A percentile compares a stretch with the other conserved stretches of the same genome.
phyloP scores from a whole-genome alignment of 2,329 filamentous ascomycete species.

The Waltergamsia citrina region DNA sequence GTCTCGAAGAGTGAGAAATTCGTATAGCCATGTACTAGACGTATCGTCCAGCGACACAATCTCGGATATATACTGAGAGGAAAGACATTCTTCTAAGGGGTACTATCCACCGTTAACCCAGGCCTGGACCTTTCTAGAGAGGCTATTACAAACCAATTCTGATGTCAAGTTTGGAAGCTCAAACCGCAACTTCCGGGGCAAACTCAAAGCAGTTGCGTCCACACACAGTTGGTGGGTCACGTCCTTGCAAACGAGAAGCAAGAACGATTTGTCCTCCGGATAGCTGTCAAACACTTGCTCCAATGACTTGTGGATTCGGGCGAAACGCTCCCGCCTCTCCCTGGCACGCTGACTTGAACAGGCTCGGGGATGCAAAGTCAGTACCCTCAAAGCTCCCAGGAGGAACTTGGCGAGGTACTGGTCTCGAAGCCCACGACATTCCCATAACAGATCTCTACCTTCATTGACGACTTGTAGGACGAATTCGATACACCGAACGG shows the following conservation, averaged over 20 bases:
- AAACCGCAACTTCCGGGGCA: conserved; percentile 20
- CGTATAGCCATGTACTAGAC: conserved; percentile 22
- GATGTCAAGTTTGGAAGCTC: conserved; percentile 24
- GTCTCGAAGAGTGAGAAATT: conserved; percentile 27
- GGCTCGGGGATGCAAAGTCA: conserved; percentile 26
- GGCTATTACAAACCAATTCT: conserved; percentile 28
- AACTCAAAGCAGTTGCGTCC: conserved; percentile 21
- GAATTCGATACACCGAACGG: conserved; percentile 25
- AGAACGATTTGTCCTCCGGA: conserved; percentile 24
- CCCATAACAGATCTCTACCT: conserved; percentile 23
- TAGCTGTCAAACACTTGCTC: conserved; percentile 28
- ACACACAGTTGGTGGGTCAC: conserved; percentile 20
- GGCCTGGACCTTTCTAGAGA: no score
- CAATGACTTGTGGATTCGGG: conserved; percentile 23
- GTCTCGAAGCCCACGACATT: conserved; percentile 18
- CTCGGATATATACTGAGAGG: conserved; percentile 20
- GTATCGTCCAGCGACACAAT: conserved; percentile 18
- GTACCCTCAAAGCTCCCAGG: conserved; percentile 23
- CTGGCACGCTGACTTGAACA: conserved; percentile 19
- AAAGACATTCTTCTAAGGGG: conserved; percentile 23
- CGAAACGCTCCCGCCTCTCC: conserved; percentile 26
- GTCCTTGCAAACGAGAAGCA: conserved; percentile 26
- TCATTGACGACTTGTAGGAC: conserved; percentile 24
- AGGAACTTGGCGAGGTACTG: conserved; percentile 27
- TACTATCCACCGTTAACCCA: no score